phyloP scores from a whole-genome alignment of 2,329 filamentous ascomycete genomes.

The Diaporthe ampelina region DNA sequence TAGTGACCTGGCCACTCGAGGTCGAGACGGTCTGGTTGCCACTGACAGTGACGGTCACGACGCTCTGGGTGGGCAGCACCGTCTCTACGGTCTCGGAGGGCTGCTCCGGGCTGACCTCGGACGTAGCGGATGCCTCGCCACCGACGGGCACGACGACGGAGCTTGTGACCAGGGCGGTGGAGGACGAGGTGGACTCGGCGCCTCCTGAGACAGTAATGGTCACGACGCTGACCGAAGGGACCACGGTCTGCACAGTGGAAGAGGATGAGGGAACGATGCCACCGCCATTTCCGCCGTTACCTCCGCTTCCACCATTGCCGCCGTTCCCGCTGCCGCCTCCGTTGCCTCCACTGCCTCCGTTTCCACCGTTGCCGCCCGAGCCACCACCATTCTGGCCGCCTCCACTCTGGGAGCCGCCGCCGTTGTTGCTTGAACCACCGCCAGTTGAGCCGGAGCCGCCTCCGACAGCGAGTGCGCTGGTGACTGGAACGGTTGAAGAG shows the following conservation, averaged over 20 bases:
- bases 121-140: background rate
- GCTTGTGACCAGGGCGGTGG: conserved; percentile 7
- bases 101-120: conserved; percentile 15
- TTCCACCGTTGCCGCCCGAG: background rate
- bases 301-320: background rate
- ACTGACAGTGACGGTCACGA: conserved; percentile 28
- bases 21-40: conserved; percentile 23
- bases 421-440: background rate
- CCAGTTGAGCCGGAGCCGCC: background rate
- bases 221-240: conserved; percentile 30
- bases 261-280: background rate
- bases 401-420: background rate
- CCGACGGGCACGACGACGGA: conserved; percentile 23
- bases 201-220: conserved; percentile 27
- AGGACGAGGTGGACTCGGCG: conserved; percentile 10
- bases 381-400: background rate
- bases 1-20: conserved; percentile 10
- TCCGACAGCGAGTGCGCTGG: background rate
- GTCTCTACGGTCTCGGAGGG: background rate
- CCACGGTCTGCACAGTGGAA: conserved; percentile 20
- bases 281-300: background rate
- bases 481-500: conserved; percentile 2
- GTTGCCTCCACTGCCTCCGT: background rate
- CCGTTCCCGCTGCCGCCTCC: background rate
- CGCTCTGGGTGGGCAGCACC: conserved; percentile 32